Base-by-base conservation (phyloP, 2,329 filamentous ascomycete genomes). In the Herpotrichia juniperi region DNA sequence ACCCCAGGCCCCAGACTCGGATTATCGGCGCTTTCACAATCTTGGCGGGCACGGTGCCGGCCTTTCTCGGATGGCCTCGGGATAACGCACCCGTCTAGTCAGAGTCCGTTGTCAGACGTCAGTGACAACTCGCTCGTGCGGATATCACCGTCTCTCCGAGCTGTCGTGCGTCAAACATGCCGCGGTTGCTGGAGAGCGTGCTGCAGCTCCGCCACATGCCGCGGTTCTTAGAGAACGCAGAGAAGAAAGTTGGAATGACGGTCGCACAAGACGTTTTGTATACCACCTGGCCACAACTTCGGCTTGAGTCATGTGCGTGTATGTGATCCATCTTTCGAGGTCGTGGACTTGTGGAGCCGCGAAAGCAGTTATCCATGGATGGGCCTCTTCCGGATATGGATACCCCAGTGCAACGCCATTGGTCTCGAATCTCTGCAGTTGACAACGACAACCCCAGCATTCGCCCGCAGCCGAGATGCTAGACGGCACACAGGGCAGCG, bases 1-100 rank as follows among this genome's bases (percentile, higher is more conserved):
- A 70, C 68, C 69, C 69, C 69, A 71, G 67, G 65, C 64, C 67
- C 69, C 67, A 69, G 65, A 68, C 67, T 62, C 68, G 67, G 62
- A 66, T 62, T 56, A 57, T 65, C 61, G 66, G 65, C 65, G 67
- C 60, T 59, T 51, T 60, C 50, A 40, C 61, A 12, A 43, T 35
- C 50, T 69, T 66, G 64, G 63, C 62, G 35, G 51, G 56, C 54
- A 49, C 44, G 48, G 53, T 59, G 59, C 57, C 66, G 66, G 67
- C 63, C 54, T 46, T 68, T 62, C 57, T 69, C 67, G 67, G 67
- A 68, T 62, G 61, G 43, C 40, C 51, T 68, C 69, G 68, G 68
- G 59, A 66, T 57, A 59, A 62, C 56, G 58, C 48, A 58, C 57
- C 58, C 57, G 42, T 22, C 21, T 52, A 43, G 54, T 48, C 57